Evolutionary conservation across 2,329 filamentous ascomycete species (phyloP).

Genomic region (Geosmithia putterillii): DNA sequence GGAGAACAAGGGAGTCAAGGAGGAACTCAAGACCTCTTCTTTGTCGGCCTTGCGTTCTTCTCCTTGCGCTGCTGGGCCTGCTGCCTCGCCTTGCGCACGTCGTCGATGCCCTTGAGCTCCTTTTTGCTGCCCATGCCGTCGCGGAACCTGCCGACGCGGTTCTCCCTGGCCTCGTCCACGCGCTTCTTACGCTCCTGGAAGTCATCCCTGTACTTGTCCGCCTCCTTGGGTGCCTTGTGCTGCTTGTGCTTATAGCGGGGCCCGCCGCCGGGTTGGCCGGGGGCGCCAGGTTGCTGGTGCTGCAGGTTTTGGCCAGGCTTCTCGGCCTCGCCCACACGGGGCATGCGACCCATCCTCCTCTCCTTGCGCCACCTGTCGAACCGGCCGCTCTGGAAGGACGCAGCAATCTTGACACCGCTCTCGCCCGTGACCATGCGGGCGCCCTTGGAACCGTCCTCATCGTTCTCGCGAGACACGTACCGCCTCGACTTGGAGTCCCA

Average conservation of each 20-base stretch:
- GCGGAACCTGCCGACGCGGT: slow-evolving; percentile 61
- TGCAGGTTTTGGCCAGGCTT: slow-evolving; percentile 12
- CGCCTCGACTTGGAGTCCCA: slow-evolving; percentile 98
- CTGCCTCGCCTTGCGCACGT: slow-evolving; percentile 74
- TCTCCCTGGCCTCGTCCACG: slow-evolving; percentile 76
- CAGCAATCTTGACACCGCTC: slow-evolving; percentile 89
- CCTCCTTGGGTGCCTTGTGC: slow-evolving; percentile 81
- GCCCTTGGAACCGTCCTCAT: slow-evolving; percentile 77
- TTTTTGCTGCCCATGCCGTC: slow-evolving; percentile 60
- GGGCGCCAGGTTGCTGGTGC: background rate
- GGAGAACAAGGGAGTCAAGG: background rate
- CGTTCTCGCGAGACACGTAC: slow-evolving; percentile 84
- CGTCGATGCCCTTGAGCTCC: slow-evolving; percentile 72
- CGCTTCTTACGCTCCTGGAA: slow-evolving; percentile 85
- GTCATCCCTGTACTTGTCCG: slow-evolving; percentile 85
- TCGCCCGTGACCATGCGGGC: slow-evolving; percentile 71
- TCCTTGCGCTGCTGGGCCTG: slow-evolving; percentile 63
- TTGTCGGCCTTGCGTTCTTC: slow-evolving; percentile 78
- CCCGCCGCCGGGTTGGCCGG: slow-evolving; percentile 10
- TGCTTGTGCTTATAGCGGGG: slow-evolving; percentile 71
- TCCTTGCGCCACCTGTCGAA: slow-evolving; percentile 88
- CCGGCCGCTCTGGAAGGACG: slow-evolving; percentile 81
- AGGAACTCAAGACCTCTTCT: slow-evolving; percentile 29
- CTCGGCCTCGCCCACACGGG: slow-evolving; percentile 75
- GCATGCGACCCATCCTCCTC: slow-evolving; percentile 68